A percentile compares a stretch with the other conserved stretches of the same genome.
Conservation (phyloP, 257 asterid species). For the Fraxinus quadrangulata region DNA sequence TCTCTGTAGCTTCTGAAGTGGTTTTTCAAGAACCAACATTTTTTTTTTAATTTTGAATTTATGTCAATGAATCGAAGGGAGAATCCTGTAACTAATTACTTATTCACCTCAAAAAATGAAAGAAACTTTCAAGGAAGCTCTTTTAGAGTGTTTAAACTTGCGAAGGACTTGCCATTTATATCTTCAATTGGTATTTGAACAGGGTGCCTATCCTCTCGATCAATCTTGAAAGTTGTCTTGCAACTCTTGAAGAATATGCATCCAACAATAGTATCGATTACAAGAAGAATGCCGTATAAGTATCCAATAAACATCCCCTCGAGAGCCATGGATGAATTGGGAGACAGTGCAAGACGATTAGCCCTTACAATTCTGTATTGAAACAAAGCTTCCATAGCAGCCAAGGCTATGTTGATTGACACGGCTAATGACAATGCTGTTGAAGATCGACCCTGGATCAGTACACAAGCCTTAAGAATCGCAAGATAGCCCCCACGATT, state of each 20-base stretch:
- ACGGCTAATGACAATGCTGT: conserved; percentile 63
- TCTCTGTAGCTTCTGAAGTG: no score
- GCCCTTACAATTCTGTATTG: conserved; percentile 48
- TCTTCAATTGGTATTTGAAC: conserved; percentile 33
- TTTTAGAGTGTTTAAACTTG: conserved; percentile 30
- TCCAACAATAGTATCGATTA: conserved; percentile 51
- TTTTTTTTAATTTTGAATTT: conserved; percentile 12
- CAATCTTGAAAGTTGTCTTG: conserved; percentile 21
- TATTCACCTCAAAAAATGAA: background rate
- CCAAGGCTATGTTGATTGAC: conserved; percentile 42
- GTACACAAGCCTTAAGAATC: conserved; percentile 45
- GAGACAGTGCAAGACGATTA: conserved; percentile 20
- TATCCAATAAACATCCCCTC: conserved; percentile 60
- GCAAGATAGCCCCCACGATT: conserved; percentile 44
- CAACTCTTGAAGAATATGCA: conserved; percentile 52
- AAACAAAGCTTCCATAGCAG: conserved; percentile 61
- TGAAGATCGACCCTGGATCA: conserved; percentile 46
- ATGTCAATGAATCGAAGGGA: conserved; percentile 7
- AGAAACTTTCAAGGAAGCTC: conserved; percentile 30
- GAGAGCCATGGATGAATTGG: conserved; percentile 28
- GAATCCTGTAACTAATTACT: background rate
- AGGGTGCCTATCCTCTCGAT: conserved; percentile 23
- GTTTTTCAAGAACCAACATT: background rate
- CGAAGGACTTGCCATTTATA: conserved; percentile 21
- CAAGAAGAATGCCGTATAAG: conserved; percentile 49